Evolutionary conservation across 73 alveolate species (phyloP), one percentile per base, ranked within the genome.

Genomic region (Breviolum minutum): DNA sequence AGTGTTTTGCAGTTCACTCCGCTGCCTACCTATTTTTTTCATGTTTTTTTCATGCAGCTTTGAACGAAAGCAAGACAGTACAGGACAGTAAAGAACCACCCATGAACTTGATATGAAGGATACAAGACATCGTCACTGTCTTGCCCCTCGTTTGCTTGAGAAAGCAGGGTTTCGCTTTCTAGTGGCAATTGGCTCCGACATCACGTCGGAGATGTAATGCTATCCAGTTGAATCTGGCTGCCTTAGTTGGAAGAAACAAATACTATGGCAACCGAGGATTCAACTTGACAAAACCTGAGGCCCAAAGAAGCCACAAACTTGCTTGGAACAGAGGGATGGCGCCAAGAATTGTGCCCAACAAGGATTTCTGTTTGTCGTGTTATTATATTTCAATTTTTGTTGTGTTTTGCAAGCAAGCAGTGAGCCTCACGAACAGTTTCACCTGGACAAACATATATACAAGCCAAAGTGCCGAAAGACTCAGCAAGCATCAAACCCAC

Each of bases 381-480:
- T 40, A 2, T 40, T 40, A 40, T 40, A 40, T 40, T 40, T 40
- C 54, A 0, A 40, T 40, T 40, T 40, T 40, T 40, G 54, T 40
- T 40, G 54, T 40, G 54, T 40, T 40, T 40, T 40, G 54, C 0
- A 40, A 40, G 54, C 54, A 40, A 40, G 54, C 54, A 16, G 20
- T 48, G 88, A 66, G 88, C 68, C 88, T 40, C 54, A 40, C 54
- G 54, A 40, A 40, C 54, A 40, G 86, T 77, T 77, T 77, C 86
- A 77, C 86, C 54, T 40, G 54, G 54, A 40, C 54, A 66, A 66
- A 16, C 76, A 77, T 16, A 62, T 77, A 16, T 77, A 77, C n/a
- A 77, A 11, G 88, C 88, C 88, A 80, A 80, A 80, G 88, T 80
- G 88, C 88, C 10, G 22, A 40, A 40, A 40, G 30, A 80, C 88